Percentiles rank a stretch among this genome's conserved stretches.
These are phyloP conservation scores for Candida sojae DNA, from an alignment of 1,139 yeast genomes.

Conservation along the genomic window DNA sequence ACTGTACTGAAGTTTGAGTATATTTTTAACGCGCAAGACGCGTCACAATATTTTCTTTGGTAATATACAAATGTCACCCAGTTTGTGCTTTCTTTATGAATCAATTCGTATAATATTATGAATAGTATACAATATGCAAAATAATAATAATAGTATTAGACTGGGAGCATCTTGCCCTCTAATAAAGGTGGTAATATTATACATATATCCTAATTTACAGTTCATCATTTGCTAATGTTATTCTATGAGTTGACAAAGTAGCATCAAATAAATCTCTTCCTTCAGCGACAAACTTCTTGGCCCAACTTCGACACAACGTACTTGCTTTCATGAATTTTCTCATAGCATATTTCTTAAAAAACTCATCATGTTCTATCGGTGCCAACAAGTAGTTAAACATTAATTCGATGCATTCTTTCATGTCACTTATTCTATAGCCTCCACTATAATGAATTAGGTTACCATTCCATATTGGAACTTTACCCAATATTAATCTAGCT, in stretches of 20 bases:
- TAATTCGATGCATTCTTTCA: constrained; percentile 70
- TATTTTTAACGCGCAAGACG: constrained; percentile 3
- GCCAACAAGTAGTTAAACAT: constrained; percentile 76
- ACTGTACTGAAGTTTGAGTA: background rate
- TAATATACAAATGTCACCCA: background rate
- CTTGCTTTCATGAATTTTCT: constrained; percentile 92
- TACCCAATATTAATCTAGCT: constrained; percentile 75
- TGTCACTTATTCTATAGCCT: constrained; percentile 76
- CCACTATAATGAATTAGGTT: constrained; percentile 89
- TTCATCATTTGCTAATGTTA: constrained; percentile 6
- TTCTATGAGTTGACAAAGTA: constrained; percentile 16
- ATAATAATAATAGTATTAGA: background rate
- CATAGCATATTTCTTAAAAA: constrained; percentile 90
- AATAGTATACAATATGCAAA: background rate
- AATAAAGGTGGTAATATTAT: background rate
- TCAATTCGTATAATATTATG: background rate
- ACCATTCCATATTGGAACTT: constrained; percentile 75
- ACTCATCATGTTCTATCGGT: constrained; percentile 91
- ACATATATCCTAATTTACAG: background rate
- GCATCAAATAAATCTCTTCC: constrained; percentile 28
- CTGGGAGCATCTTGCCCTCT: background rate
- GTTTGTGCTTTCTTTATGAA: background rate
- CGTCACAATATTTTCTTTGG: background rate
- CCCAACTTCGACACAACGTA: constrained; percentile 88
- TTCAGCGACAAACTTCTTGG: constrained; percentile 56